phyloP scores from a whole-genome alignment of 78 protist species.

The Speleostelium caveatum region DNA sequence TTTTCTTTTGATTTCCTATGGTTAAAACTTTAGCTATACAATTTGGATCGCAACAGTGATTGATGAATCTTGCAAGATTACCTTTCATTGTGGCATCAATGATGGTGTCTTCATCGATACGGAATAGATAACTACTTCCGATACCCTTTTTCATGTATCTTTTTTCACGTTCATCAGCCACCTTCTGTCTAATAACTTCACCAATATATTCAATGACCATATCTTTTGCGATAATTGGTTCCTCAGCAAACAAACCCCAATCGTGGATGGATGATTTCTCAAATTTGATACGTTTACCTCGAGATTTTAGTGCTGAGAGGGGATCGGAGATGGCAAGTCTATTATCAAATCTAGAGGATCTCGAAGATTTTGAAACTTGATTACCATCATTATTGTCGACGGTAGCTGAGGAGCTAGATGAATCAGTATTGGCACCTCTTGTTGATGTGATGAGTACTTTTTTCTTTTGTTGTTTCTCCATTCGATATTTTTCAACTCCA shows the following conservation, averaged over 20 bases:
- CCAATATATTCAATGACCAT: constrained; percentile 98
- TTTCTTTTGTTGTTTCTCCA: neutral
- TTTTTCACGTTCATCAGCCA: constrained; percentile 94
- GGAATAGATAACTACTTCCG: constrained; percentile 95
- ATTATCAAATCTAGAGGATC: constrained; percentile 46
- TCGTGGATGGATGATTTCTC: constrained; percentile 89
- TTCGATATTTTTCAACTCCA: neutral
- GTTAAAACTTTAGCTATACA: constrained; percentile 92
- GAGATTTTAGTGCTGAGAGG: constrained; percentile 37
- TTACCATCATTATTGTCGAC: neutral
- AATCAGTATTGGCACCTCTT: neutral
- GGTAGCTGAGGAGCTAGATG: neutral
- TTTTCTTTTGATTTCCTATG: constrained; percentile 80
- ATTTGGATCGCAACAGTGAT: constrained; percentile 99
- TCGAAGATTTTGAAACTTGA: constrained; percentile 11
- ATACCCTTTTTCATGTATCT: constrained; percentile 89
- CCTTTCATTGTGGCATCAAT: constrained; percentile 98
- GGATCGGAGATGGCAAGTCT: constrained; percentile 28
- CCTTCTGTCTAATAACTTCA: constrained; percentile 90
- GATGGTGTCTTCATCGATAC: constrained; percentile 91
- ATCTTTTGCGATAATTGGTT: constrained; percentile 87
- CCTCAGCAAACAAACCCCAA: constrained; percentile 93
- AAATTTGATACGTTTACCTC: constrained; percentile 82
- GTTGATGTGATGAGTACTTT: neutral
- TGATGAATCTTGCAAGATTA: constrained; percentile 97